A percentile compares a stretch with the other conserved stretches of the same genome.
These are phyloP conservation scores for Pseudotsuga menziesii DNA, from an alignment of 75 land plant species.

Conservation along the genomic window DNA sequence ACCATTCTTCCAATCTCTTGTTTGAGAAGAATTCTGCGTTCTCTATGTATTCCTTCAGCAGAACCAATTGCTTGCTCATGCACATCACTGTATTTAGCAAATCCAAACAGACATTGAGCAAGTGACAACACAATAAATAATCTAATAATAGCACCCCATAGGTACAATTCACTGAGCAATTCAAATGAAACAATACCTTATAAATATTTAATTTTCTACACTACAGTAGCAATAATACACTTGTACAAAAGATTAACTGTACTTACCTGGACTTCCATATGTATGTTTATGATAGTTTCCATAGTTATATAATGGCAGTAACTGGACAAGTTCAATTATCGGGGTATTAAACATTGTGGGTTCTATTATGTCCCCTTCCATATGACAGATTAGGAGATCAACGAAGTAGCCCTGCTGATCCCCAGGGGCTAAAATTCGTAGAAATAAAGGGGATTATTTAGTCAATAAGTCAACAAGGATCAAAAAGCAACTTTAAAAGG, in stretches of 20 bases:
- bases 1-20: constrained; percentile 98
- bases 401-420: too few species aligned
- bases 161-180: constrained; percentile 1
- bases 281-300: background rate
- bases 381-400: too few species aligned
- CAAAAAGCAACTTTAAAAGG: too few species aligned
- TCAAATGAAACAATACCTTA: background rate
- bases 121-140: background rate
- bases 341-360: too few species aligned
- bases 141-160: background rate
- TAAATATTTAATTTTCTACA: background rate
- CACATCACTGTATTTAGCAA: constrained; percentile 62
- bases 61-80: constrained; percentile 79
- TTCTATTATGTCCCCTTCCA: too few species aligned
- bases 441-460: too few species aligned
- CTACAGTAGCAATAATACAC: background rate
- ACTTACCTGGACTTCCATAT: background rate
- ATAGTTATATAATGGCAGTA: background rate
- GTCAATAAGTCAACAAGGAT: too few species aligned
- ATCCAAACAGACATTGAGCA: background rate
- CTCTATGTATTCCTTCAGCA: constrained; percentile 77
- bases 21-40: constrained; percentile 84
- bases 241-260: background rate
- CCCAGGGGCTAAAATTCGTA: too few species aligned
- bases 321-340: too few species aligned